Evolutionary conservation across 768 basidiomycete species (phyloP).

Genomic region (Daedaleopsis nitida): DNA sequence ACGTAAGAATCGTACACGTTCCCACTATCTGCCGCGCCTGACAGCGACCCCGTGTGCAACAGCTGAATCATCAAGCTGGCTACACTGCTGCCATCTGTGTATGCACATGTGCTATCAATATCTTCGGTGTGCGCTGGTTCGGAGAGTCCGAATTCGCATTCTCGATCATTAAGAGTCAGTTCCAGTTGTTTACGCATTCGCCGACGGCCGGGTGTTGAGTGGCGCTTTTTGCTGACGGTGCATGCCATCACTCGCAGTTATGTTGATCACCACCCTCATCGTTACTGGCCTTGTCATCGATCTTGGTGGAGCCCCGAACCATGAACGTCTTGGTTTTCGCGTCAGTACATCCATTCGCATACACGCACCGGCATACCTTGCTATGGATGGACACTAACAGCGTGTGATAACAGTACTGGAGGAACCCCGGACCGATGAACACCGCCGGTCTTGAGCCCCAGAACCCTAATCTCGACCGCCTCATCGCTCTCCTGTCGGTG

Average conservation of each 20-base stretch:
- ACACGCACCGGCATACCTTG: slow-evolving; percentile 19
- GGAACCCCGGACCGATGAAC: slow-evolving; percentile 62
- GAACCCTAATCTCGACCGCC: slow-evolving; percentile 39
- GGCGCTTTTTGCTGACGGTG: slow-evolving; percentile 21
- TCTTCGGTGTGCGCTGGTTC: slow-evolving; percentile 73
- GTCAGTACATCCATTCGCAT: slow-evolving; percentile 42
- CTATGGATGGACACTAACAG: not conserved
- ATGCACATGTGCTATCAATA: slow-evolving; percentile 61
- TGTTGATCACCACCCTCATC: slow-evolving; percentile 63
- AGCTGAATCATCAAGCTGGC: slow-evolving; percentile 52
- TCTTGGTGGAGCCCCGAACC: slow-evolving; percentile 74
- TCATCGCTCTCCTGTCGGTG: slow-evolving; percentile 43
- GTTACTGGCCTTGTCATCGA: slow-evolving; percentile 69
- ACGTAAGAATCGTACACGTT: slow-evolving; percentile 39
- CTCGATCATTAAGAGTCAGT: slow-evolving; percentile 63
- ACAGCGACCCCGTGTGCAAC: not conserved
- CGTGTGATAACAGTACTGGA: slow-evolving; percentile 54
- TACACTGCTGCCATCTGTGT: slow-evolving; percentile 64
- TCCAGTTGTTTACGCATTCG: slow-evolving; percentile 1
- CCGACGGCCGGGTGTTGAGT: too few species aligned
- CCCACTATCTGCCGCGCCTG: not conserved
- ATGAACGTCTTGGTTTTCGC: slow-evolving; percentile 68
- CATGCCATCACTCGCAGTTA: slow-evolving; percentile 37
- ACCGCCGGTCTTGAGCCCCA: slow-evolving; percentile 35
- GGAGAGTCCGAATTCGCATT: slow-evolving; percentile 76